Conservation (phyloP, 164 flowering plant genomes). For the Annona cherimola region DNA sequence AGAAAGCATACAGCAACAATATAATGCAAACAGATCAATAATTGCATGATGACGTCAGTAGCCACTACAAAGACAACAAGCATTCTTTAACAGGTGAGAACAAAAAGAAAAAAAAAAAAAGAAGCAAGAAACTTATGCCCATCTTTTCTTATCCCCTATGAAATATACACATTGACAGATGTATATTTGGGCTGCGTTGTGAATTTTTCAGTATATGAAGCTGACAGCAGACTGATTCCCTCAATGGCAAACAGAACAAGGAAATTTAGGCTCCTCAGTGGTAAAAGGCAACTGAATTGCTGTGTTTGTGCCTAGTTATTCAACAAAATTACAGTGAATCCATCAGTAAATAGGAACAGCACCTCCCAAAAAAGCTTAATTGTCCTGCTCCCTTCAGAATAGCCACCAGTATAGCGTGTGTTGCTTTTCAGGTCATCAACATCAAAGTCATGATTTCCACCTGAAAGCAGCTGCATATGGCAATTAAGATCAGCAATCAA, state of each 20-base stretch:
- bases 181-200: too few relatives aligned
- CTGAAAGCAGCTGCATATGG: slow-evolving; percentile 82
- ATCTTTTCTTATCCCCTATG: background rate
- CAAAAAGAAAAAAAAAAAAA: background rate
- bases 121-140: background rate
- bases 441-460: slow-evolving; percentile 90
- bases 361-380: slow-evolving; percentile 99
- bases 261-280: background rate
- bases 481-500: slow-evolving; percentile 11
- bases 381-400: slow-evolving; percentile 87
- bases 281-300: background rate
- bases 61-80: too few relatives aligned
- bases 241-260: too few relatives aligned
- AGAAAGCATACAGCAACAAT: too few relatives aligned
- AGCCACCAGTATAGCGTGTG: slow-evolving; percentile 93
- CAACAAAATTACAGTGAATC: background rate
- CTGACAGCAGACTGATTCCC: too few relatives aligned
- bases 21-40: too few relatives aligned
- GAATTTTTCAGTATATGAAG: too few relatives aligned
- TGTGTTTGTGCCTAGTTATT: background rate
- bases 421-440: slow-evolving; percentile 72
- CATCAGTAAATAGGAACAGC: slow-evolving; percentile 8
- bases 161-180: too few relatives aligned
- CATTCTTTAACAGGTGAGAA: background rate
- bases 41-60: too few relatives aligned